A percentile compares a stretch with the other conserved stretches of the same genome.
phyloP scores from a whole-genome alignment of 805 yeast genomes.

The Monosporozyma siamensis region DNA sequence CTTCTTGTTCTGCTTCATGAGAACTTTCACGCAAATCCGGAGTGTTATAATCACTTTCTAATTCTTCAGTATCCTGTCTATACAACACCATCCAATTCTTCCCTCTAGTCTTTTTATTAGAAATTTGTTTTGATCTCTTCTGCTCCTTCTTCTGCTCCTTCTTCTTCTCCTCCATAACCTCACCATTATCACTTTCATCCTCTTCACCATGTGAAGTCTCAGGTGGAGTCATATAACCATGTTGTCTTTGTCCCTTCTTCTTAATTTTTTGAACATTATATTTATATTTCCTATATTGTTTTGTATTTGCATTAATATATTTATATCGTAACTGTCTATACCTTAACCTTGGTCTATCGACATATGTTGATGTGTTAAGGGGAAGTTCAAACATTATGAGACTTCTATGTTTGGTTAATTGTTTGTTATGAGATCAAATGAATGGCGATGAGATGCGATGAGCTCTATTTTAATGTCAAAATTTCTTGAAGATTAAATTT shows the following conservation, averaged over 20 bases:
- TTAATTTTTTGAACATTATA: too few relatives aligned
- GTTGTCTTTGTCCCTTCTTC: too few relatives aligned
- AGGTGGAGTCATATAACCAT: neutral
- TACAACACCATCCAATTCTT: neutral
- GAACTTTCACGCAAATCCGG: too few relatives aligned
- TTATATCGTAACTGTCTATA: slow-evolving; percentile 24
- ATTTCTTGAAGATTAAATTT: too few relatives aligned
- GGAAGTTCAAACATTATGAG: slow-evolving; percentile 30
- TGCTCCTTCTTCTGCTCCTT: neutral
- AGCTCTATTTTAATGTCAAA: too few relatives aligned
- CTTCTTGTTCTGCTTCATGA: too few relatives aligned
- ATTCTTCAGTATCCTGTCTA: neutral
- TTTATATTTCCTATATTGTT: slow-evolving; percentile 9
- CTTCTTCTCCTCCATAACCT: neutral
- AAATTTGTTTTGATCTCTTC: neutral
- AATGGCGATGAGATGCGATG: too few relatives aligned
- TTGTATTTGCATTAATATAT: slow-evolving; percentile 17
- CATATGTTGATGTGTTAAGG: slow-evolving; percentile 4
- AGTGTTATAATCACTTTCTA: neutral
- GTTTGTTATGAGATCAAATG: too few relatives aligned
- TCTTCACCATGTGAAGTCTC: neutral
- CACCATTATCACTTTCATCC: neutral
- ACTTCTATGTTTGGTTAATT: too few relatives aligned
- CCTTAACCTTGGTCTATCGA: slow-evolving; percentile 11
- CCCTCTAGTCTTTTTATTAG: too few relatives aligned